Evolutionary conservation across 768 basidiomycete genomes (phyloP).

Genomic region (Coprinellus micaceus): DNA sequence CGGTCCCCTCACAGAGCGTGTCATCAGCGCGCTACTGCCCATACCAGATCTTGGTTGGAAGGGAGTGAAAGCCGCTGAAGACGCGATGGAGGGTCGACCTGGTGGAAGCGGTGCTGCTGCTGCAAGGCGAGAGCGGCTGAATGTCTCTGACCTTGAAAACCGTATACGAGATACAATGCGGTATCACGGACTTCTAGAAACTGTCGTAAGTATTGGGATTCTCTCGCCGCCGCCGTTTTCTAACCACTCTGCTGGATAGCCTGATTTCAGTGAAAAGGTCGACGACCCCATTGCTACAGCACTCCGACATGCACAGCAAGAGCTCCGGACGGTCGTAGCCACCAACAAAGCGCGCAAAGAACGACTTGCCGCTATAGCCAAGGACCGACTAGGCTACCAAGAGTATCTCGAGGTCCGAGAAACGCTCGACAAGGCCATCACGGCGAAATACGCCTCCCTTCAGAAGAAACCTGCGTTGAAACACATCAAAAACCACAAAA

Average conservation of each 20-base stretch:
- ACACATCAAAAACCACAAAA: constrained; percentile 70
- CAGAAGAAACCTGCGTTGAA: constrained; percentile 81
- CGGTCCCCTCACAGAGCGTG: constrained; percentile 83
- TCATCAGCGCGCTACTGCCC: constrained; percentile 71
- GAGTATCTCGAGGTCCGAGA: constrained; percentile 87
- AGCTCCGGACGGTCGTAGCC: constrained; percentile 71
- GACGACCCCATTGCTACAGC: constrained; percentile 94
- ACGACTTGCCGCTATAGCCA: constrained; percentile 70
- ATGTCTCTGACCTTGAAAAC: constrained; percentile 75
- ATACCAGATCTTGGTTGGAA: constrained; percentile 67
- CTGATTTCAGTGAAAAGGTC: constrained; percentile 71
- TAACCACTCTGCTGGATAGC: constrained; percentile 37
- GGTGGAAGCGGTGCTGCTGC: constrained; percentile 78
- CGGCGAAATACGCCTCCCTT: constrained; percentile 67
- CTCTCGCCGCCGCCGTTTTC: background rate
- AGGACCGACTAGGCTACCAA: constrained; percentile 85
- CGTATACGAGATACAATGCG: constrained; percentile 74
- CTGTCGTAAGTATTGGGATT: constrained; percentile 51
- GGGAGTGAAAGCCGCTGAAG: constrained; percentile 79
- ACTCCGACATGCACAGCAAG: constrained; percentile 81
- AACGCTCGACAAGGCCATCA: constrained; percentile 82
- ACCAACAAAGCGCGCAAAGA: constrained; percentile 81
- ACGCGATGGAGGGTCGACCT: constrained; percentile 79
- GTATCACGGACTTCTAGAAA: constrained; percentile 66
- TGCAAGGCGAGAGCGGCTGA: constrained; percentile 68